Conservation (phyloP, 2,329 filamentous ascomycete genomes). For the Orbilia javanica region DNA sequence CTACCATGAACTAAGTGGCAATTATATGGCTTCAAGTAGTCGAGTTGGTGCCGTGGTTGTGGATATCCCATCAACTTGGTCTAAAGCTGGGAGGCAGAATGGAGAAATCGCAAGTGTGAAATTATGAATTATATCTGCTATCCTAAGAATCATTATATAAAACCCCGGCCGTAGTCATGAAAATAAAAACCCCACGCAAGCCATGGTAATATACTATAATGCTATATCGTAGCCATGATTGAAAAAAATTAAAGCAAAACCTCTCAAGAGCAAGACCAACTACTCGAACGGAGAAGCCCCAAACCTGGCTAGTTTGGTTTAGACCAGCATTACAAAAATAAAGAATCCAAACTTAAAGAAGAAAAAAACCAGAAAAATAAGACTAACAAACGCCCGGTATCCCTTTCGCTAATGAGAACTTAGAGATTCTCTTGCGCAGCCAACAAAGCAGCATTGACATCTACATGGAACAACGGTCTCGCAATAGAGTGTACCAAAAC, state of each 20-base stretch:
- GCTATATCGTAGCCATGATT: not conserved
- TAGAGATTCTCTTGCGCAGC: slow-evolving; percentile 79
- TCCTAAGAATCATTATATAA: not conserved
- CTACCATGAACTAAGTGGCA: too few relatives aligned
- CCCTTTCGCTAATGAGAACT: not conserved
- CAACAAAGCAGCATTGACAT: slow-evolving; percentile 88
- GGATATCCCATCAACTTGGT: too few relatives aligned
- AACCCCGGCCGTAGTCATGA: not conserved
- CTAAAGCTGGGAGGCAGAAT: too few relatives aligned
- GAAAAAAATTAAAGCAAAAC: not conserved
- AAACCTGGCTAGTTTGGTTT: not conserved
- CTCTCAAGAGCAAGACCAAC: not conserved
- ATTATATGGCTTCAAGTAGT: too few relatives aligned
- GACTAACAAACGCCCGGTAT: not conserved
- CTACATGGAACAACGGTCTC: slow-evolving; percentile 91
- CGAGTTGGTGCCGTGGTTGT: too few relatives aligned
- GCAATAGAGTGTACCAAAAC: slow-evolving; percentile 87
- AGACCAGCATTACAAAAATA: slow-evolving; percentile 10
- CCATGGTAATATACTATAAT: not conserved
- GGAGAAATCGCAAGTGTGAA: not conserved
- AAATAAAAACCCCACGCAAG: not conserved
- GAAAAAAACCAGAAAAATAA: not conserved
- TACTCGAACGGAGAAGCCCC: not conserved
- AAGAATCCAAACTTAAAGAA: not conserved
- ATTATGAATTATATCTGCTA: not conserved